Conservation (phyloP, 352 stramenopile genomes). For the Lagenidium sp. region DNA sequence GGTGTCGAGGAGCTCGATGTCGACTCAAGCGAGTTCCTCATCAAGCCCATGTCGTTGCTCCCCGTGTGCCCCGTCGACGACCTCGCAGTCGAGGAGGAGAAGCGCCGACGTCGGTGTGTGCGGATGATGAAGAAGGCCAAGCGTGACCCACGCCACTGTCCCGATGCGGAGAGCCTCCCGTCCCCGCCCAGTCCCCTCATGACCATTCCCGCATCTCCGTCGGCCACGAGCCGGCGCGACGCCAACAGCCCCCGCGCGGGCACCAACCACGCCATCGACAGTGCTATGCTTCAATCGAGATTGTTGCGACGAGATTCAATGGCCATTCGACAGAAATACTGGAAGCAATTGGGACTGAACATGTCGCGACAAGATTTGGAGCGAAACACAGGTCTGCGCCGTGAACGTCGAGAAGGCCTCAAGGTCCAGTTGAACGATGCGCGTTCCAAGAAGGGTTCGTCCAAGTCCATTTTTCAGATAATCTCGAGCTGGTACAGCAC, state of each 20-base stretch:
- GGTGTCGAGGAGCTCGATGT: slow-evolving; percentile 11
- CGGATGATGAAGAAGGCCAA: slow-evolving; percentile 35
- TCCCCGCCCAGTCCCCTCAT: slow-evolving; percentile 26
- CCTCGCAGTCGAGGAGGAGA: slow-evolving; percentile 67
- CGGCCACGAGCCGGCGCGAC: neutral
- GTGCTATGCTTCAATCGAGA: no score
- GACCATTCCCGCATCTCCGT: neutral
- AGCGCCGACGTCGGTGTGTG: slow-evolving; percentile 44
- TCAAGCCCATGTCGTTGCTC: slow-evolving; percentile 72
- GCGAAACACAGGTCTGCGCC: slow-evolving; percentile 56
- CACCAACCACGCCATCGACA: slow-evolving; percentile 17
- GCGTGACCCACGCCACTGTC: slow-evolving; percentile 19
- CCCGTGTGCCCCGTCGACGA: slow-evolving; percentile 71
- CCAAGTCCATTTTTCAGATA: slow-evolving; percentile 73
- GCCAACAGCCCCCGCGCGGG: slow-evolving; percentile 4
- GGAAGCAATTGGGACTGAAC: slow-evolving; percentile 78
- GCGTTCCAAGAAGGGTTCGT: slow-evolving; percentile 20
- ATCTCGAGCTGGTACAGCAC: slow-evolving; percentile 69
- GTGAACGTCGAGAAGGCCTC: slow-evolving; percentile 53
- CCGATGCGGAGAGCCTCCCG: slow-evolving; percentile 54
- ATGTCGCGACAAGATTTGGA: slow-evolving; percentile 73
- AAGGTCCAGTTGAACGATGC: slow-evolving; percentile 75
- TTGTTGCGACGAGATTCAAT: slow-evolving; percentile 76
- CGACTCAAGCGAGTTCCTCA: slow-evolving; percentile 26
- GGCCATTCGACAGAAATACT: slow-evolving; percentile 81